A percentile compares a stretch with the other conserved stretches of the same genome.
phyloP scores from a whole-genome alignment of 768 basidiomycete species.

The Collybiopsis confluens region DNA sequence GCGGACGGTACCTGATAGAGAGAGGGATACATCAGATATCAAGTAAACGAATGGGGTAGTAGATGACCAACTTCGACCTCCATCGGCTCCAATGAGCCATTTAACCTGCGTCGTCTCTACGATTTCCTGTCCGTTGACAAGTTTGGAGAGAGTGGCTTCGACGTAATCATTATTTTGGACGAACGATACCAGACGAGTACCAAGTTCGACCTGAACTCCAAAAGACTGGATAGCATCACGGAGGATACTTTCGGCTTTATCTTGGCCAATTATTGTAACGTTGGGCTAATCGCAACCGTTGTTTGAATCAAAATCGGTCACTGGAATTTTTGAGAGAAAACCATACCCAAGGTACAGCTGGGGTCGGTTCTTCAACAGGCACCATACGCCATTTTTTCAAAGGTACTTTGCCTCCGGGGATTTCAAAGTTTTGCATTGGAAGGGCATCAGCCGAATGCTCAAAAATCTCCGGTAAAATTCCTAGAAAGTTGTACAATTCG shows the following conservation, averaged over 20 bases:
- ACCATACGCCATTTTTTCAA: slow-evolving; percentile 17
- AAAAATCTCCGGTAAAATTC: slow-evolving; percentile 18
- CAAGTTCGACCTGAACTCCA: slow-evolving; percentile 21
- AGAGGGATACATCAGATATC: too few species aligned
- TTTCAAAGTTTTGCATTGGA: slow-evolving; percentile 15
- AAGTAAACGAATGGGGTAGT: too few species aligned
- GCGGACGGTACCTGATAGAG: too few species aligned
- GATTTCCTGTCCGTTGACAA: slow-evolving; percentile 12
- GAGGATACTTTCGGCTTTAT: slow-evolving; percentile 23
- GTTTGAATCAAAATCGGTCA: slow-evolving; percentile 1
- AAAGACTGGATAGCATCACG: slow-evolving; percentile 16
- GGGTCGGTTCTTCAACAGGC: slow-evolving; percentile 14
- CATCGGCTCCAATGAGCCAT: slow-evolving; percentile 42
- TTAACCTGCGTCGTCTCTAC: slow-evolving; percentile 27
- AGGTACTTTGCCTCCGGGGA: slow-evolving; percentile 13
- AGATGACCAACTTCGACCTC: slow-evolving; percentile 38
- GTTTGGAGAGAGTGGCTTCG: slow-evolving; percentile 16
- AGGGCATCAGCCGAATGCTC: slow-evolving; percentile 13
- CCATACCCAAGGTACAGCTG: slow-evolving; percentile 23
- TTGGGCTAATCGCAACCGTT: slow-evolving; percentile 13
- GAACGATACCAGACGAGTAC: slow-evolving; percentile 18
- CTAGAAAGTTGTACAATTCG: slow-evolving; percentile 24
- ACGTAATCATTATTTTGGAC: slow-evolving; percentile 21
- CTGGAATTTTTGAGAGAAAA: slow-evolving; percentile 1
- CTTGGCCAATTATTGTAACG: slow-evolving; percentile 22